Percentiles rank a stretch among this genome's conserved stretches.
phyloP scores from a whole-genome alignment of 2,329 filamentous ascomycete genomes.

The Aspergillus flavus region DNA sequence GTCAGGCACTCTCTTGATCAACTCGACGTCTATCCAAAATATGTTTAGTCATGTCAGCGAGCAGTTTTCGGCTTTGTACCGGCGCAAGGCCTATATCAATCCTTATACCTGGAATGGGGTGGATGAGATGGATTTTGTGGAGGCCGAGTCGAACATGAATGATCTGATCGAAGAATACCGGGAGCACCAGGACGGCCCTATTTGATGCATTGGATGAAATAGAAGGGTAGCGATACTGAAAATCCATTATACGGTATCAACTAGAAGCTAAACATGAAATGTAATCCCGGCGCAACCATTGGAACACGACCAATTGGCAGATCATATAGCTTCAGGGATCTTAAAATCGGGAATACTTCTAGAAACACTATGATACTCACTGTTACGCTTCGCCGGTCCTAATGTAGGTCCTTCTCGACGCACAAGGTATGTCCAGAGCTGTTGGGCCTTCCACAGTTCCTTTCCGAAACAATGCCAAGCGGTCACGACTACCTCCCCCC shows the following conservation, averaged over 20 bases:
- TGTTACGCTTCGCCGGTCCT: slow-evolving; percentile 5
- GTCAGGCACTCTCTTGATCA: slow-evolving; percentile 98
- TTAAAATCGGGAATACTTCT: slow-evolving; percentile 6
- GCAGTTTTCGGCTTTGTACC: slow-evolving; percentile 99
- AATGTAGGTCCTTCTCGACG: slow-evolving; percentile 2
- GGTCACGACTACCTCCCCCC: not conserved
- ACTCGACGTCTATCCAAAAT: slow-evolving; percentile 99
- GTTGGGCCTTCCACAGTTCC: slow-evolving; percentile 4
- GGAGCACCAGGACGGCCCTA: slow-evolving; percentile 85
- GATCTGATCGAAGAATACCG: slow-evolving; percentile 99
- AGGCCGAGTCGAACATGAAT: slow-evolving; percentile 99
- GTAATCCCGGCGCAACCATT: slow-evolving; percentile 46
- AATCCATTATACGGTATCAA: too few relatives aligned
- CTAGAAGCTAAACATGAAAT: too few relatives aligned
- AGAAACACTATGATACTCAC: slow-evolving; percentile 2
- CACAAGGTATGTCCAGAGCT: slow-evolving; percentile 11
- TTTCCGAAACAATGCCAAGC: slow-evolving; percentile 11
- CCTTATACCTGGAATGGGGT: slow-evolving; percentile 99
- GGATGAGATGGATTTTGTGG: slow-evolving; percentile 56
- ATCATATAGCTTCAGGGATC: not conserved
- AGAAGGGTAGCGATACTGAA: too few relatives aligned
- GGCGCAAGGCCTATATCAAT: slow-evolving; percentile 99
- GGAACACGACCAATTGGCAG: not conserved
- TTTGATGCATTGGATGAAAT: too few relatives aligned
- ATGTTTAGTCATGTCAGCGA: slow-evolving; percentile 99